Conservation (phyloP, 371 early-diverging fungal genomes). For the Catenaria anguillulae region DNA sequence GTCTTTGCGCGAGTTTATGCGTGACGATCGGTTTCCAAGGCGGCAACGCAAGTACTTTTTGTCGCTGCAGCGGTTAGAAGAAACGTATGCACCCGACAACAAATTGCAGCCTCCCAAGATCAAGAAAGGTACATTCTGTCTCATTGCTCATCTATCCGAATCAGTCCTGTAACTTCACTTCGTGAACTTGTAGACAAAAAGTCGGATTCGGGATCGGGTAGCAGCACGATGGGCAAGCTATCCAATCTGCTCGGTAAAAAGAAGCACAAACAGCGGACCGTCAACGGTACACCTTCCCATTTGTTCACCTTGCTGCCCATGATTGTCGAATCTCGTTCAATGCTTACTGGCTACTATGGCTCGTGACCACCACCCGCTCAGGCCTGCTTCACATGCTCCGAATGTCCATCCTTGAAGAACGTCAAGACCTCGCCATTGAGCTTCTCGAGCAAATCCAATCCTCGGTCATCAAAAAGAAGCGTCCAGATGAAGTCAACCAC, state of each 20-base stretch:
- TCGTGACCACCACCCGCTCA: background rate
- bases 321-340: too few species aligned
- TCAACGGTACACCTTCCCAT: background rate
- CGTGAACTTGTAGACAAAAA: background rate
- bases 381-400: conserved; percentile 1
- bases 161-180: too few species aligned
- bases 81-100: background rate
- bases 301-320: too few species aligned
- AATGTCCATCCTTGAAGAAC: background rate
- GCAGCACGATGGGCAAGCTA: conserved; percentile 1
- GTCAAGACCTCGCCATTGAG: background rate
- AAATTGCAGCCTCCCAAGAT: background rate
- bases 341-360: too few species aligned
- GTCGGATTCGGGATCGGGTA: background rate
- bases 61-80: background rate
- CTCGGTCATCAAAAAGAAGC: conserved; percentile 19
- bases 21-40: background rate
- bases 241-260: background rate
- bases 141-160: too few species aligned
- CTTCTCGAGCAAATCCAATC: conserved; percentile 15
- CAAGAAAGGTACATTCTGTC: background rate
- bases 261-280: background rate
- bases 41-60: conserved; percentile 3
- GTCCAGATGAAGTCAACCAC: conserved; percentile 18
- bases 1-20: conserved; percentile 4